Evolutionary conservation across 1,284 basidiomycete genomes (phyloP).

Genomic region (Leccinum variabile): DNA sequence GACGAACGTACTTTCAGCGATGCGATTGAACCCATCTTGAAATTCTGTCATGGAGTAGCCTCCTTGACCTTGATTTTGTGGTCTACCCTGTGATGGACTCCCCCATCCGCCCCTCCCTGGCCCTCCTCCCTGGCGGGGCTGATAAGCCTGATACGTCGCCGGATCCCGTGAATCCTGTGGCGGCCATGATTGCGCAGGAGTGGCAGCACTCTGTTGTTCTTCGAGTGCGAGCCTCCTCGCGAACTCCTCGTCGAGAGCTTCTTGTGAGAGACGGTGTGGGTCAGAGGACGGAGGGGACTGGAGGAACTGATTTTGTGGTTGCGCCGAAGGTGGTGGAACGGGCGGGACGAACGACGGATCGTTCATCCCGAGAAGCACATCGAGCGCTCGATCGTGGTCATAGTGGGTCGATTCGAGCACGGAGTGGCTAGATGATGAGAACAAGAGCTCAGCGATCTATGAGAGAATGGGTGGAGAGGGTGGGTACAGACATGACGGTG

Average conservation of each 20-base stretch:
- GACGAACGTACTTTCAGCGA: constrained; percentile 66
- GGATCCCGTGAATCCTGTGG: constrained; percentile 18
- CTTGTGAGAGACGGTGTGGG: constrained; percentile 46
- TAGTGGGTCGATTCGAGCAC: constrained; percentile 67
- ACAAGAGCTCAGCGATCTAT: constrained; percentile 8
- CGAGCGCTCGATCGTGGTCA: constrained; percentile 70
- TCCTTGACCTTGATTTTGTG: constrained; percentile 23
- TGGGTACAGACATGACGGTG: constrained; percentile 54
- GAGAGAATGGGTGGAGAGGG: background rate
- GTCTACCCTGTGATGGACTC: constrained; percentile 6
- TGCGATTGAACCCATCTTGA: constrained; percentile 67
- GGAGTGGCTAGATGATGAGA: constrained; percentile 44
- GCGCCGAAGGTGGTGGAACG: constrained; percentile 15
- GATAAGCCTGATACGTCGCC: constrained; percentile 25
- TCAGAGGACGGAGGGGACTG: constrained; percentile 17
- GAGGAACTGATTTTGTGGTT: constrained; percentile 2
- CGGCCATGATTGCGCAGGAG: constrained; percentile 35
- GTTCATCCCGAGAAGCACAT: constrained; percentile 74
- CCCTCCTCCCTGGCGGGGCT: constrained; percentile 16
- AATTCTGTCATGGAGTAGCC: constrained; percentile 64
- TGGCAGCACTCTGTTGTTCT: constrained; percentile 49
- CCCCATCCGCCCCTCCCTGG: constrained; percentile 6
- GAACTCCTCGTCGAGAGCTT: constrained; percentile 72
- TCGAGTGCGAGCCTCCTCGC: constrained; percentile 68
- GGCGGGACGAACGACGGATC: constrained; percentile 66